Evolutionary conservation across 768 basidiomycete species (phyloP).

Genomic region (Suillus cothurnatus): DNA sequence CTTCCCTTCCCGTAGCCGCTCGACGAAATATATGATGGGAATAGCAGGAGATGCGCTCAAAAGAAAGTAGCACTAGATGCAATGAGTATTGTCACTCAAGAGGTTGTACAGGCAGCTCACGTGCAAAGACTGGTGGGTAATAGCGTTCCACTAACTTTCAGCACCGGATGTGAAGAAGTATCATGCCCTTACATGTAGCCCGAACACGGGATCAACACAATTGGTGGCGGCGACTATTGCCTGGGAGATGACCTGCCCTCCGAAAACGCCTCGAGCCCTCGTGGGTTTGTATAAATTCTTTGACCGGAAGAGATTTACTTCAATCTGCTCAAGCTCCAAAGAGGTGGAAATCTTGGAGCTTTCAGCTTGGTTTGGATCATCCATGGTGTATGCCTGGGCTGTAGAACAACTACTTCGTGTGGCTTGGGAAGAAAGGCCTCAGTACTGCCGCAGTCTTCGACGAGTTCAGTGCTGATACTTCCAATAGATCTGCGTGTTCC

Average conservation of each 20-base stretch:
- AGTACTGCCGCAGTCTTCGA: not conserved
- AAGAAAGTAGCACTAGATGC: slow-evolving; percentile 75
- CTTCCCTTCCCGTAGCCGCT: slow-evolving; percentile 71
- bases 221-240: slow-evolving; percentile 82
- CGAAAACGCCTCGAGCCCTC: slow-evolving; percentile 74
- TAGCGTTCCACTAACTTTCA: slow-evolving; percentile 1
- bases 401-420: not conserved
- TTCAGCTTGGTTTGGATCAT: slow-evolving; percentile 52
- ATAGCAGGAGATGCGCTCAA: slow-evolving; percentile 70
- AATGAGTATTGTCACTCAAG: slow-evolving; percentile 8
- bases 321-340: slow-evolving; percentile 78
- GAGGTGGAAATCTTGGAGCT: slow-evolving; percentile 71
- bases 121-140: slow-evolving; percentile 58
- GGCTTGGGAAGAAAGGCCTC: not conserved
- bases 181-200: slow-evolving; percentile 63
- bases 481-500: not conserved
- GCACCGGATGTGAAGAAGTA: not conserved
- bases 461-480: not conserved
- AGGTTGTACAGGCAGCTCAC: slow-evolving; percentile 41
- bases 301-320: slow-evolving; percentile 76
- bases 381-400: slow-evolving; percentile 26
- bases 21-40: slow-evolving; percentile 80
- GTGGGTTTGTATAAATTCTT: slow-evolving; percentile 68
- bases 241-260: slow-evolving; percentile 90
- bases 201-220: slow-evolving; percentile 64